These are phyloP conservation scores for Plectranthus barbatus DNA, from an alignment of 257 asterid species.

Conservation along the genomic window DNA sequence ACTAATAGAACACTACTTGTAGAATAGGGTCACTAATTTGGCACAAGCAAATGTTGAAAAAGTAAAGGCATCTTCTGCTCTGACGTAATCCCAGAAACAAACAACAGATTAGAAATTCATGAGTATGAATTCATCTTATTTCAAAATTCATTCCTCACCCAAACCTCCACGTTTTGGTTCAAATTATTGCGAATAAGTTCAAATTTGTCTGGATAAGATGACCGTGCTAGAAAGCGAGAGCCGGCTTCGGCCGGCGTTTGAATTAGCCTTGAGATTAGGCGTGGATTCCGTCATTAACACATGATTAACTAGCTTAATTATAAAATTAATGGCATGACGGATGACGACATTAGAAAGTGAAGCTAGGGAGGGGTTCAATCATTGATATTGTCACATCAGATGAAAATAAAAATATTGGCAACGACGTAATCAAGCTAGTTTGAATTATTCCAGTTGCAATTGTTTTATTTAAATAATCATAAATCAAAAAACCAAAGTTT, in stretches of 20 bases:
- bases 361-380: not conserved
- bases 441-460: not conserved
- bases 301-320: constrained; percentile 2
- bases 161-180: too few species aligned
- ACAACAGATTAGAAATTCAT: not conserved
- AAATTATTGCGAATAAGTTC: too few species aligned
- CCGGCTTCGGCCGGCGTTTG: constrained; percentile 36
- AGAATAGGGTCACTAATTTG: not conserved
- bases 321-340: not conserved
- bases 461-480: constrained; percentile 16
- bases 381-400: constrained; percentile 14
- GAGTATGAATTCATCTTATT: not conserved
- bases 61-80: constrained; percentile 14
- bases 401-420: not conserved
- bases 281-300: constrained; percentile 5
- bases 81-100: not conserved
- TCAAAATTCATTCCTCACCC: too few species aligned
- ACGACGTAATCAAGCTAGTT: not conserved
- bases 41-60: constrained; percentile 5
- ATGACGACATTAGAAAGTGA: not conserved
- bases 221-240: not conserved
- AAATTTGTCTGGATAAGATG: too few species aligned
- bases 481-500: constrained; percentile 30
- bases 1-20: not conserved
- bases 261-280: constrained; percentile 2